Evolutionary conservation across 345 rosid species (phyloP), one percentile per base, ranked within the genome.

Genomic region (Gossypium thurberi): DNA sequence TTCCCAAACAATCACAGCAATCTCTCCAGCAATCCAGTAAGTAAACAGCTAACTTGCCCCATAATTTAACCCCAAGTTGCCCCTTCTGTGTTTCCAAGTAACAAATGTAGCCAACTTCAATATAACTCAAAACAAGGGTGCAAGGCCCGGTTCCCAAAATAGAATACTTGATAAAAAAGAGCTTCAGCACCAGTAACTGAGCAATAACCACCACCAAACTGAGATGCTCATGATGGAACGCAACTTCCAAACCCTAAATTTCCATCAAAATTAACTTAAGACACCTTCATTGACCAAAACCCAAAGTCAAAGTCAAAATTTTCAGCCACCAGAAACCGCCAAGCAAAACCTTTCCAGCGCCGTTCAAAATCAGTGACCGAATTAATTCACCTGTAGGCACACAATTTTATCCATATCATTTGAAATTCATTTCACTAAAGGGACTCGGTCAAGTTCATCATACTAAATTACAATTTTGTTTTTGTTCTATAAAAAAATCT

Each of bases 191-290:
- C 74, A 52, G 10, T 68, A 65, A 12, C n/a, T 2, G 21, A 72
- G 15, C 4, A 46, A 72, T 6, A 44, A 33, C 7, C 40, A 60
- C 43, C 8, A 60, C 37, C 57, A 72, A 58, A 59, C 28, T 20
- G 59, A 72, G 60, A 78, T 44, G 25, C 65, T 74, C 15, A 23
- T 14, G 37, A 60, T 10, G 26, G 11, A 74, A 51, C 20, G n/a
- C 58, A 76, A 50, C 25, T 70, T 72, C 28, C 33, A 67, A 86
- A 82, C 83, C 87, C 85, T 78, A 81, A 66, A 80, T 43, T 72
- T 73, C 43, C 60, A 65, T 40, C 71, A 74, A 59, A 53, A 37
- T 66, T 42, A 63, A 44, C 75, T 42, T 43, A 64, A 73, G 46
- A 43, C 14, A 71, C 78, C 67, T 71, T 46, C 66, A 75, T 20